Evolutionary conservation across 306 rosid genomes (phyloP).

Genomic region (Luffa acutangula): DNA sequence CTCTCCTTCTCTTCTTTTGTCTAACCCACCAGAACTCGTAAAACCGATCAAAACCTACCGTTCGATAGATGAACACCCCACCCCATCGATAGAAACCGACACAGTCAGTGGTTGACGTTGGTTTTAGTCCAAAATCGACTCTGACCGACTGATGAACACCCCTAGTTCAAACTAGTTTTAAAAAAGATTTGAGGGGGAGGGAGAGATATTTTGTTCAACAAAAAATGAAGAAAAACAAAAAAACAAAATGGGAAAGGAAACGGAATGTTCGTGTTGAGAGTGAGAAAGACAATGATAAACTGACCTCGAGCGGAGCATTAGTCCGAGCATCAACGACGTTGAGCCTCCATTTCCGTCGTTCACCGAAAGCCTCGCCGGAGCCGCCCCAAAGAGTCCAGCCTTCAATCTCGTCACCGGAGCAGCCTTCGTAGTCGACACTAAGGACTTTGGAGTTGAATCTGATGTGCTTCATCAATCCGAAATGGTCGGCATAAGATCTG

Average conservation of each 20-base stretch:
- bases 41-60: no score
- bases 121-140: no score
- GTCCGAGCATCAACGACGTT: slow-evolving; percentile 13
- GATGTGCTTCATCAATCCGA: slow-evolving; percentile 13
- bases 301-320: slow-evolving; percentile 21
- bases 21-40: no score
- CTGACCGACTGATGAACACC: no score
- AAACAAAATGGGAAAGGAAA: not conserved
- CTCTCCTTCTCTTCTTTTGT: no score
- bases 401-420: not conserved
- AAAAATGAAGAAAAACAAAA: no score
- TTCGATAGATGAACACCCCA: no score
- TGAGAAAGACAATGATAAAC: not conserved
- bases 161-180: no score
- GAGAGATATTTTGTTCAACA: no score
- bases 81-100: no score
- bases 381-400: slow-evolving; percentile 28
- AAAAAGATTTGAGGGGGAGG: no score
- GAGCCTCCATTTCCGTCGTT: slow-evolving; percentile 43
- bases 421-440: not conserved
- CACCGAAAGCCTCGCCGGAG: slow-evolving; percentile 29
- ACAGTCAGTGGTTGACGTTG: no score
- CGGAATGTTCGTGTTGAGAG: not conserved
- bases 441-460: slow-evolving; percentile 14
- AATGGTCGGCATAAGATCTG: slow-evolving; percentile 15